A percentile compares a stretch with the other conserved stretches of the same genome.
These are phyloP conservation scores for Phytopythium delawarense DNA, from an alignment of 352 stramenopile species.

Conservation along the genomic window DNA sequence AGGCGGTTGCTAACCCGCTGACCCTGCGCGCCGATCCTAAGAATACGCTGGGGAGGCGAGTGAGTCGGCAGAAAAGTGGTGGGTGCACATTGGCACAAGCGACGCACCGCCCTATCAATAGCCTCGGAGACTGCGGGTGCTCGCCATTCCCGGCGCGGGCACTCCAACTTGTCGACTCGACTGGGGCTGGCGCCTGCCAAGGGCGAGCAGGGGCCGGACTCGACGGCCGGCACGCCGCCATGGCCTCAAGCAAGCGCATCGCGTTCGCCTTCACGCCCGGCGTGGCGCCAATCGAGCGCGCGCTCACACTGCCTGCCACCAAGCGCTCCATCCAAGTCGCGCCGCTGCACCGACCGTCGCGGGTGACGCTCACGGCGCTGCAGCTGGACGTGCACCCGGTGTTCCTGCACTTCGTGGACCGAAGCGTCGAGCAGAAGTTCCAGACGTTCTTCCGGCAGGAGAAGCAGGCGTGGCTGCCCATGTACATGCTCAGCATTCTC, in stretches of 20 bases:
- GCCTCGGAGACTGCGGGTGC: background rate
- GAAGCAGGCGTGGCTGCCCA: conserved; percentile 25
- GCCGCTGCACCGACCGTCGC: conserved; percentile 22
- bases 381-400: conserved; percentile 38
- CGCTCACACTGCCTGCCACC: conserved; percentile 3
- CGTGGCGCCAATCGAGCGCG: background rate
- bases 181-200: background rate
- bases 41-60: too few species aligned
- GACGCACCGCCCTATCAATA: background rate
- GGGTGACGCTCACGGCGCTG: conserved; percentile 24
- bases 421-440: conserved; percentile 54
- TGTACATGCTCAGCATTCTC: conserved; percentile 33
- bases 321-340: conserved; percentile 29
- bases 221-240: background rate
- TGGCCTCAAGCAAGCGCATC: conserved; percentile 1
- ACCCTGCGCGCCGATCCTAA: too few species aligned
- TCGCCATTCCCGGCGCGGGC: background rate
- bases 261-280: conserved; percentile 13
- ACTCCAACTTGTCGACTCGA: background rate
- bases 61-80: too few species aligned
- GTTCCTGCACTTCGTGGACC: conserved; percentile 49
- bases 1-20: too few species aligned
- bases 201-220: background rate
- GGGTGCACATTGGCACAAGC: too few species aligned
- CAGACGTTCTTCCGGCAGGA: conserved; percentile 50